A percentile compares a stretch with the other conserved stretches of the same genome.
phyloP scores from a whole-genome alignment of 441 rosid species.

The Corymbia calophylla region DNA sequence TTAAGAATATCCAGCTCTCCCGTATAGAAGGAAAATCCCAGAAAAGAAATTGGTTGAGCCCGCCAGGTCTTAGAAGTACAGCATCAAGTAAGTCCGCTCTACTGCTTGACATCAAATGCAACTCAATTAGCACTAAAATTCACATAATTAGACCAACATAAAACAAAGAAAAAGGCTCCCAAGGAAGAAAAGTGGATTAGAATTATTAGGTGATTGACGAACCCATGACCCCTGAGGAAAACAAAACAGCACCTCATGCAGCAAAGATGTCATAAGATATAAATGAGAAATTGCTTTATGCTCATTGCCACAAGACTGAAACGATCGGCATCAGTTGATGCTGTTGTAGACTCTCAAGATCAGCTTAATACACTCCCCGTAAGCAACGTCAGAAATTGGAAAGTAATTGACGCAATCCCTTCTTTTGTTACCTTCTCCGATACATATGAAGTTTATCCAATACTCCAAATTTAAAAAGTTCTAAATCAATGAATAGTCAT shows the following conservation, averaged over 20 bases:
- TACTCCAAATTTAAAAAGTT: not conserved
- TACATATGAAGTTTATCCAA: not conserved
- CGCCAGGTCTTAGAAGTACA: slow-evolving; percentile 91
- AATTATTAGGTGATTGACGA: not conserved
- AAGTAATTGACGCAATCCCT: not conserved
- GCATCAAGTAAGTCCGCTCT: slow-evolving; percentile 97
- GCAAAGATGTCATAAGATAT: not conserved
- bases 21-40: slow-evolving; percentile 79
- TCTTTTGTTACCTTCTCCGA: not conserved
- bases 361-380: not conserved
- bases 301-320: not conserved
- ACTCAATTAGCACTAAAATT: too few relatives aligned
- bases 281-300: not conserved
- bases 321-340: not conserved
- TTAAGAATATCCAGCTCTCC: slow-evolving; percentile 75
- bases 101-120: slow-evolving; percentile 39
- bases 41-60: slow-evolving; percentile 59
- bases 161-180: not conserved
- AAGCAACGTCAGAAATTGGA: not conserved
- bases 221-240: not conserved
- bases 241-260: not conserved
- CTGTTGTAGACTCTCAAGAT: not conserved
- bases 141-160: too few relatives aligned
- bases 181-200: not conserved
- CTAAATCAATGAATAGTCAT: too few relatives aligned